Base-by-base conservation (phyloP, 2,329 filamentous ascomycete species). In the Gliomastix tumulicola region DNA sequence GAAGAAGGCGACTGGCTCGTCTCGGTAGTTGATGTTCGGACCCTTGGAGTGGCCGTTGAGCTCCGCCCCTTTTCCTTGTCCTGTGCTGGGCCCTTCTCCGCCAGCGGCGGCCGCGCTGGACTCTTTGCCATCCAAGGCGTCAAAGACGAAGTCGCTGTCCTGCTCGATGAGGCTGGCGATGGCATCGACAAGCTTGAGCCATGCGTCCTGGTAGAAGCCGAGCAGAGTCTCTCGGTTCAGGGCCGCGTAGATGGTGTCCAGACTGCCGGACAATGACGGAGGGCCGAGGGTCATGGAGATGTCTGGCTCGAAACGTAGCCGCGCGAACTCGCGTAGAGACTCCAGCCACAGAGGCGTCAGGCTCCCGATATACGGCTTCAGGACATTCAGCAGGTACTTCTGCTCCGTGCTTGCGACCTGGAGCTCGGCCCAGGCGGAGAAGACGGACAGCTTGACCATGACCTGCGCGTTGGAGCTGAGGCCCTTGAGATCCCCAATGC, bases 401-500 rank as follows among this genome's bases (percentile, higher is more conserved):
- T 97, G 90, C 53, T 97, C 90, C 5, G 79, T 80, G 60, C 90
- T 97, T 19, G 92, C 88, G 43, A 98, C 89, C 60, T 98, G 92
- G 21, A 98, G 71, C 55, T 96, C 88, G 5, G 92, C 94, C 92
- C 92, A 98, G 2, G 90, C 92, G 2, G 90, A 92, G 58, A 95
- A 94, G 3, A 98, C 84, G 0, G 92, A 84, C 77, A 97, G 92
- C 60, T 94, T 95, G 38, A 98, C 88, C 92, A 98, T 98, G 34
- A 96, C 88, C 53, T 94, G 86, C 1, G 92, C 90, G 56, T 98
- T 98, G 3, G 90, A 88, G 54, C 89, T 96, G 15, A 98, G 76
- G 0, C 87, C 88, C 59, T 87, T 88, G 6, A 98, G 70, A 47
- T 98, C 94, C 13, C 92, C 92, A 53, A 98, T 97, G 17, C 87